These are phyloP conservation scores for Acanthamoeba lenticulata DNA, from an alignment of 208 protist genomes.

Conservation along the genomic window DNA sequence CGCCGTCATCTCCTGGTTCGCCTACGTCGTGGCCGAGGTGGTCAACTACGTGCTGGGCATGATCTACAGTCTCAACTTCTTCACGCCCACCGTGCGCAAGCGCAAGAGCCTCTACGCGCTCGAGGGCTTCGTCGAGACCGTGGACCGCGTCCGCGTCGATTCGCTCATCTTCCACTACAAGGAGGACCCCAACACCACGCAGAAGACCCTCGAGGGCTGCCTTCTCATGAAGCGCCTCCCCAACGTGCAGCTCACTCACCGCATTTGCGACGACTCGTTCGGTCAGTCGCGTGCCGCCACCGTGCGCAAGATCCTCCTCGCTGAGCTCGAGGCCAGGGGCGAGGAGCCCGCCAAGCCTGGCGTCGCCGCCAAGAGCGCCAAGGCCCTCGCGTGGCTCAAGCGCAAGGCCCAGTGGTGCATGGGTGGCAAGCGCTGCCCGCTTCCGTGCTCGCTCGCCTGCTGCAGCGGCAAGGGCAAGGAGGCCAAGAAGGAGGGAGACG, in stretches of 20 bases:
- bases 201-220: conserved; percentile 57
- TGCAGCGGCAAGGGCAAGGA: conserved; percentile 26
- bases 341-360: neutral
- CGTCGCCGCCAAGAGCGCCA: neutral
- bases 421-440: conserved; percentile 14
- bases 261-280: conserved; percentile 61
- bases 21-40: conserved; percentile 7
- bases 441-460: neutral
- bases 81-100: conserved; percentile 21
- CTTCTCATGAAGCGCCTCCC: conserved; percentile 34
- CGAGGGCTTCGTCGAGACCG: conserved; percentile 47
- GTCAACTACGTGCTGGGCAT: conserved; percentile 47
- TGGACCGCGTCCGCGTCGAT: conserved; percentile 31
- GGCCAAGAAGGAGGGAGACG: neutral
- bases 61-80: conserved; percentile 59
- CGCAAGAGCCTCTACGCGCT: conserved; percentile 38
- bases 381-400: conserved; percentile 38
- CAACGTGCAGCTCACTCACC: conserved; percentile 35
- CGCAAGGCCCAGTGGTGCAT: conserved; percentile 48
- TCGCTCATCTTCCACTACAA: conserved; percentile 60
- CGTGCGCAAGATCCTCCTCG: neutral
- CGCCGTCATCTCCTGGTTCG: conserved; percentile 44
- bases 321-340: conserved; percentile 16
- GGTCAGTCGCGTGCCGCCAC: conserved; percentile 16
- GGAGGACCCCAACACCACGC: conserved; percentile 62